Percentiles rank a stretch among this genome's conserved stretches.
Conservation (phyloP, 352 stramenopile species). For the Hyaloperonospora brassicae region DNA sequence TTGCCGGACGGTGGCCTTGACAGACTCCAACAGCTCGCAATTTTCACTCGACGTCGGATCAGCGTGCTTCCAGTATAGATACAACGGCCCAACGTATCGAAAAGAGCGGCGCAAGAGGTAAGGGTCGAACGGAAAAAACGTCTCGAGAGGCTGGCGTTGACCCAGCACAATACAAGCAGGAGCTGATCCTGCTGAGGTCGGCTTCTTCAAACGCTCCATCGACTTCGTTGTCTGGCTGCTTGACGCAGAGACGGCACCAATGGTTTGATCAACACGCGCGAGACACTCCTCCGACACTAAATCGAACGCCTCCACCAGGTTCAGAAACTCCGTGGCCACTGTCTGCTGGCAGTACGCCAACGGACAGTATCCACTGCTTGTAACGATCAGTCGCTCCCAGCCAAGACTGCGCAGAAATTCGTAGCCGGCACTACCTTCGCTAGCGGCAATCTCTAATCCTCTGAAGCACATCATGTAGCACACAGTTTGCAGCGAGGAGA, state of each 20-base stretch:
- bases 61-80: slow-evolving; percentile 91
- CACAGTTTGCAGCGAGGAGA: slow-evolving; percentile 88
- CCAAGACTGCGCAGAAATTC: slow-evolving; percentile 76
- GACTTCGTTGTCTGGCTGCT: slow-evolving; percentile 40
- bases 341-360: slow-evolving; percentile 72
- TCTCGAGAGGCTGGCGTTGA: slow-evolving; percentile 58
- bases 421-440: slow-evolving; percentile 47
- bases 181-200: slow-evolving; percentile 23
- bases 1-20: slow-evolving; percentile 54
- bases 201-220: slow-evolving; percentile 60
- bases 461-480: slow-evolving; percentile 98
- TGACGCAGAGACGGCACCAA: slow-evolving; percentile 37
- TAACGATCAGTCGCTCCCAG: slow-evolving; percentile 70
- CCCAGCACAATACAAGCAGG: slow-evolving; percentile 34
- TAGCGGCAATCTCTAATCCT: slow-evolving; percentile 79
- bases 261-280: slow-evolving; percentile 63
- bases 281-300: slow-evolving; percentile 70
- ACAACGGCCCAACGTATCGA: slow-evolving; percentile 88
- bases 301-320: slow-evolving; percentile 70
- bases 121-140: slow-evolving; percentile 97
- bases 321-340: slow-evolving; percentile 76
- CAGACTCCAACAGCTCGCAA: slow-evolving; percentile 42
- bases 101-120: slow-evolving; percentile 92
- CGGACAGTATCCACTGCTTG: slow-evolving; percentile 47
- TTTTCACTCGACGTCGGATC: slow-evolving; percentile 74